These are phyloP conservation scores for Cytospora piceicola DNA, from an alignment of 2,329 filamentous ascomycete species.

Conservation along the genomic window DNA sequence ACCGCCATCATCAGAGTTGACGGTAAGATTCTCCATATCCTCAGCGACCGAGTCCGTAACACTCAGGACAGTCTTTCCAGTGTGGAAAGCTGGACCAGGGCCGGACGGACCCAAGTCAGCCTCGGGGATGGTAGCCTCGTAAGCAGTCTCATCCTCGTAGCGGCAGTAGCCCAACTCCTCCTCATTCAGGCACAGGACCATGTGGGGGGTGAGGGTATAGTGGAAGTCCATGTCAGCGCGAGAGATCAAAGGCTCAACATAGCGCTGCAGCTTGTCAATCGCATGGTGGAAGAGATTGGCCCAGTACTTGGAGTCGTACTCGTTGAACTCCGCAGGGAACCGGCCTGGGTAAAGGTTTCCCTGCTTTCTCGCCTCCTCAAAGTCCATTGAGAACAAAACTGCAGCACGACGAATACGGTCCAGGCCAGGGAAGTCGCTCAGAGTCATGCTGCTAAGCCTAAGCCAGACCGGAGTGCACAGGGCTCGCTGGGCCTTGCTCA, in stretches of 20 bases:
- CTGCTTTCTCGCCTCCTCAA: not conserved
- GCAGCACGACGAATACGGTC: not conserved
- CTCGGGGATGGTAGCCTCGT: constrained; percentile 46
- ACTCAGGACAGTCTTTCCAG: constrained; percentile 44
- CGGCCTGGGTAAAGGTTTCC: not conserved
- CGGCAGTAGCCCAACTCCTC: constrained; percentile 66
- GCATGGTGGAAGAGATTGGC: not conserved
- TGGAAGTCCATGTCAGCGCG: constrained; percentile 36
- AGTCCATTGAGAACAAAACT: not conserved
- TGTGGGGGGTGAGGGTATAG: constrained; percentile 46
- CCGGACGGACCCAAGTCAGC: constrained; percentile 50
- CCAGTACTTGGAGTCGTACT: not conserved
- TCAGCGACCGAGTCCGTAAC: constrained; percentile 36
- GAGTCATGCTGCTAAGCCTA: constrained; percentile 23
- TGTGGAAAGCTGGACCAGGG: constrained; percentile 53
- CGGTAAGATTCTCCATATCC: constrained; percentile 40
- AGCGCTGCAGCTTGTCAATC: constrained; percentile 23
- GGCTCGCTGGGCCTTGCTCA: constrained; percentile 42
- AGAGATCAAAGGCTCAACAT: constrained; percentile 33
- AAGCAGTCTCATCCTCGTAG: constrained; percentile 44
- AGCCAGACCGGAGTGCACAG: constrained; percentile 45
- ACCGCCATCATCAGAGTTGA: constrained; percentile 37
- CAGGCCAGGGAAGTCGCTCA: not conserved
- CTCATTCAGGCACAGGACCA: constrained; percentile 57
- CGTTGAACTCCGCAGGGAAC: constrained; percentile 25